phyloP scores from a whole-genome alignment of 495 filamentous ascomycete species.

The Annulohypoxylon stygium region DNA sequence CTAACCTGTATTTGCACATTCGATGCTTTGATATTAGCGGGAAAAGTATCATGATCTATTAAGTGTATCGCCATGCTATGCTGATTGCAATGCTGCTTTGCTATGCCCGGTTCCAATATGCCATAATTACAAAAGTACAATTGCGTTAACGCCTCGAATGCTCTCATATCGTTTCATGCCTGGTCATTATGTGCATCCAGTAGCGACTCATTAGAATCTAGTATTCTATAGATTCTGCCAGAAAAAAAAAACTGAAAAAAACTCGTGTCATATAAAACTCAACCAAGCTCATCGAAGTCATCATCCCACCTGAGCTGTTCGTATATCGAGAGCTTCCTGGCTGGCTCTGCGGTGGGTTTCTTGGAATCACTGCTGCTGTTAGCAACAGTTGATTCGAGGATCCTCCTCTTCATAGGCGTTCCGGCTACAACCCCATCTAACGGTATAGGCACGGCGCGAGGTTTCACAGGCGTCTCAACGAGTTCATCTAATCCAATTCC shows the following conservation, averaged over 20 bases:
- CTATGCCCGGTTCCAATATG: slow-evolving; percentile 15
- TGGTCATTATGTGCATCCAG: slow-evolving; percentile 27
- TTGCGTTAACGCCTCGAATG: slow-evolving; percentile 38
- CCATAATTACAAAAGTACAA: slow-evolving; percentile 27
- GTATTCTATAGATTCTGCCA: slow-evolving; percentile 2
- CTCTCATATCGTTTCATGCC: slow-evolving; percentile 39
- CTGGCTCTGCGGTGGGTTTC: slow-evolving; percentile 14
- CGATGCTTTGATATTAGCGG: neutral
- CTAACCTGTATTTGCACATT: no score
- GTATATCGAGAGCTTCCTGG: slow-evolving; percentile 70
- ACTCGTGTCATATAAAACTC: neutral
- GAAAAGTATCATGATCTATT: slow-evolving; percentile 3
- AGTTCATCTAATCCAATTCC: slow-evolving; percentile 55
- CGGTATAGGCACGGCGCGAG: slow-evolving; percentile 30
- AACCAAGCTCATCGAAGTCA: slow-evolving; percentile 63
- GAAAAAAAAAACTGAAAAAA: neutral
- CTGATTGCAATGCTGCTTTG: neutral
- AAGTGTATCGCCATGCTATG: slow-evolving; percentile 9
- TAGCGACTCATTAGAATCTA: neutral
- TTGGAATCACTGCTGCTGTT: slow-evolving; percentile 36
- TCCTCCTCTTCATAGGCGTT: slow-evolving; percentile 54
- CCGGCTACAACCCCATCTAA: slow-evolving; percentile 33
- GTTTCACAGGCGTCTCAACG: slow-evolving; percentile 56
- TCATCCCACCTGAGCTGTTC: slow-evolving; percentile 83
- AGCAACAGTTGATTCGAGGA: slow-evolving; percentile 53